These are phyloP conservation scores for Fonsecaea multimorphosa DNA, from an alignment of 2,329 filamentous ascomycete species.

Conservation along the genomic window DNA sequence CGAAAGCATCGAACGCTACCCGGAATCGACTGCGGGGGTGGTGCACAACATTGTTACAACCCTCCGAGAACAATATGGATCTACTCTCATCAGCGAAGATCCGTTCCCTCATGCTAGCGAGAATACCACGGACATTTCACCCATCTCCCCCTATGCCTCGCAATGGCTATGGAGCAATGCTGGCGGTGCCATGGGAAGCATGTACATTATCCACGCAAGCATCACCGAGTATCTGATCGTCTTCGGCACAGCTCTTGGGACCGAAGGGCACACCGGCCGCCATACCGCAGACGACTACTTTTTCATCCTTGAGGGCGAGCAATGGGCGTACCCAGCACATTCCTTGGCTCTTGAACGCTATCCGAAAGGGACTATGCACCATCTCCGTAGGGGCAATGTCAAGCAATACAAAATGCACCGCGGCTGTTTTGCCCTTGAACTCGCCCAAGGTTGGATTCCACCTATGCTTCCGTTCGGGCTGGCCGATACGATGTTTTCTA, in stretches of 20 bases:
- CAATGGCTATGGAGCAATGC: conserved; percentile 90
- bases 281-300: conserved; percentile 96
- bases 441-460: conserved; percentile 87
- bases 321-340: conserved; percentile 75
- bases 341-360: conserved; percentile 73
- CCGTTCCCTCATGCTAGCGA: conserved; percentile 21
- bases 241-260: conserved; percentile 82
- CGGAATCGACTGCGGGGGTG: conserved; percentile 60
- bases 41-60: conserved; percentile 70
- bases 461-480: conserved; percentile 91
- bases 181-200: conserved; percentile 82
- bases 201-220: conserved; percentile 83
- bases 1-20: conserved; percentile 31
- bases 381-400: conserved; percentile 71
- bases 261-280: conserved; percentile 84
- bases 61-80: conserved; percentile 52
- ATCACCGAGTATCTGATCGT: conserved; percentile 90
- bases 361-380: conserved; percentile 71
- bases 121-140: conserved; percentile 19
- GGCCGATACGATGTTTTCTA: conserved; percentile 79
- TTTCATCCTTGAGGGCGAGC: conserved; percentile 80
- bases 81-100: conserved; percentile 28
- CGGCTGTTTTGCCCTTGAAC: conserved; percentile 80
- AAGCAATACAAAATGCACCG: conserved; percentile 86
- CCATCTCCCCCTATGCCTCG: conserved; percentile 49